Conservation (phyloP, 768 basidiomycete genomes). For the Auricularia auricula-judae region DNA sequence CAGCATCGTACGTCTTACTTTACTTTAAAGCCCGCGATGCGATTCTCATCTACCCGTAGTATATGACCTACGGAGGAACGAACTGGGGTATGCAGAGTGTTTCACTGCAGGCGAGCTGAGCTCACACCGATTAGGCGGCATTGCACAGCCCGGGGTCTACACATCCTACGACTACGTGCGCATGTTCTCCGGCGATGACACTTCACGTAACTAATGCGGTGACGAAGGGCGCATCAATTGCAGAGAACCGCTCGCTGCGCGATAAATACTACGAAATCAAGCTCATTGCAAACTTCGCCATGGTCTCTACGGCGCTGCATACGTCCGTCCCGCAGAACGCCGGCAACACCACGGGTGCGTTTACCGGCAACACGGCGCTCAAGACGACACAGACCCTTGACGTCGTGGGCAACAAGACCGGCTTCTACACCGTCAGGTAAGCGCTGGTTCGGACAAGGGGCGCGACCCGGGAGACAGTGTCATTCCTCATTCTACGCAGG, state of each 20-base stretch:
- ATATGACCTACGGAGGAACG: conserved; percentile 43
- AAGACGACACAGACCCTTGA: conserved; percentile 9
- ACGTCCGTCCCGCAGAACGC: conserved; percentile 12
- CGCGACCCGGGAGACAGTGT: too few relatives aligned
- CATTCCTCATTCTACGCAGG: too few relatives aligned
- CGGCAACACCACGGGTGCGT: conserved; percentile 7
- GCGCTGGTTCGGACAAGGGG: too few relatives aligned
- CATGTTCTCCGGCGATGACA: conserved; percentile 4
- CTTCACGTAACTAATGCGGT: conserved; percentile 23
- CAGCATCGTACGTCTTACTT: conserved; percentile 38
- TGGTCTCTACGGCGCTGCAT: conserved; percentile 14
- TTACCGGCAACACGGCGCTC: conserved; percentile 10
- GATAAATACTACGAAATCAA: conserved; percentile 21
- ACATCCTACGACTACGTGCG: conserved; percentile 19
- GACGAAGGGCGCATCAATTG: conserved; percentile 30
- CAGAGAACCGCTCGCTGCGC: conserved; percentile 17
- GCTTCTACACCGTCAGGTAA: conserved; percentile 55
- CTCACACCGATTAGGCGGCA: too few relatives aligned
- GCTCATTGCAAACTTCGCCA: conserved; percentile 17
- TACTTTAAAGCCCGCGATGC: neutral
- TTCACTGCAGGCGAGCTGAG: conserved; percentile 44
- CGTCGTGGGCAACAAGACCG: conserved; percentile 20
- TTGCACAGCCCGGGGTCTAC: neutral
- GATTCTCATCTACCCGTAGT: conserved; percentile 21
- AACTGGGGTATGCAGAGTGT: conserved; percentile 31